These are phyloP conservation scores for Hordeum pubiflorum DNA, from an alignment of 202 grass and related monocot species.

Conservation along the genomic window DNA sequence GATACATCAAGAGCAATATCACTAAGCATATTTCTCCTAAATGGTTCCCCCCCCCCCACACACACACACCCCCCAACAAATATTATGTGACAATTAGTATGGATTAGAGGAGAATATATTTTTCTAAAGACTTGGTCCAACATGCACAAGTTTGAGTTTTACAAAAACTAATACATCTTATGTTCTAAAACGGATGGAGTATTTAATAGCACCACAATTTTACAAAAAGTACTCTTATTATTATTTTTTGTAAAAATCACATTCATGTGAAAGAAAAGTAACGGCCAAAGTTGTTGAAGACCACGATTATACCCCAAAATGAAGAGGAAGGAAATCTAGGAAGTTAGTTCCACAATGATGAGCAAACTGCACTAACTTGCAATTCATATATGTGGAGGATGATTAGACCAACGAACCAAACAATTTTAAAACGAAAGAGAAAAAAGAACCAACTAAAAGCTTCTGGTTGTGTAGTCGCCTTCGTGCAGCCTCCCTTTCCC, in stretches of 20 bases:
- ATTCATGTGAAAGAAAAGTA: too few species aligned
- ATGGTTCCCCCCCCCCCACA: too few species aligned
- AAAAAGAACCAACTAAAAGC: constrained; percentile 5
- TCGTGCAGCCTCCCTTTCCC: constrained; percentile 32
- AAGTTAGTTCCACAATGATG: neutral
- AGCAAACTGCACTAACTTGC: neutral
- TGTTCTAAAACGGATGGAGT: too few species aligned
- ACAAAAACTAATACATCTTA: too few species aligned
- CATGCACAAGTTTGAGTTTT: too few species aligned
- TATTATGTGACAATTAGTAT: too few species aligned
- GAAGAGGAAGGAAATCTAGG: neutral
- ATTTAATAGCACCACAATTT: neutral
- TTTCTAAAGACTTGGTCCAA: too few species aligned
- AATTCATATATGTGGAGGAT: neutral
- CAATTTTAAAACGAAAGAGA: neutral
- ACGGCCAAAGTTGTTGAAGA: neutral
- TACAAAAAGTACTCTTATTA: neutral
- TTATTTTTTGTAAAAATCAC: too few species aligned
- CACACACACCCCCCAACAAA: too few species aligned
- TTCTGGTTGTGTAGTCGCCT: constrained; percentile 36
- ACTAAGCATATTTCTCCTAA: too few species aligned
- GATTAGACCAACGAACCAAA: constrained; percentile 23
- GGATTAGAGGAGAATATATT: too few species aligned
- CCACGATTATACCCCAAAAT: neutral
- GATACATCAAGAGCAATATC: too few species aligned